These are phyloP conservation scores for Rubroshorea leprosula DNA, from an alignment of 345 rosid genomes.

Conservation along the genomic window DNA sequence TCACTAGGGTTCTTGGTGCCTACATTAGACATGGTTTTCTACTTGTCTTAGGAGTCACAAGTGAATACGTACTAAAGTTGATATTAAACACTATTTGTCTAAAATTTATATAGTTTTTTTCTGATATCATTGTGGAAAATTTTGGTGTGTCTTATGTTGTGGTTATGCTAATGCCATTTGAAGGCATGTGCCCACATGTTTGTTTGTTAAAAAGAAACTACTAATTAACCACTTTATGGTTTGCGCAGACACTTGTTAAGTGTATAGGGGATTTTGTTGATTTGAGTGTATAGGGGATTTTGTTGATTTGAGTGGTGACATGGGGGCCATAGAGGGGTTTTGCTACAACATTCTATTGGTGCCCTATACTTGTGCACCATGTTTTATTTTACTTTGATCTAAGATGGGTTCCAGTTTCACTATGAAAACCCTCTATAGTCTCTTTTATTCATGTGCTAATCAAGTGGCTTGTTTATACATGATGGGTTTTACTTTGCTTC, in stretches of 20 bases:
- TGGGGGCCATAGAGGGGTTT: constrained; percentile 99
- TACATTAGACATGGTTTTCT: background rate
- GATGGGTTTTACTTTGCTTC: constrained; percentile 14
- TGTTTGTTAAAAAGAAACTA: background rate
- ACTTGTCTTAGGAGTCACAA: background rate
- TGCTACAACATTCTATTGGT: too few species aligned
- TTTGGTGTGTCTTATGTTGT: background rate
- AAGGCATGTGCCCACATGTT: background rate
- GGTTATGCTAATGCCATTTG: background rate
- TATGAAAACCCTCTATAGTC: too few species aligned
- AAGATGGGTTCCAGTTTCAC: too few species aligned
- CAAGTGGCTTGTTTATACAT: constrained; percentile 4
- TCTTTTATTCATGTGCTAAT: background rate
- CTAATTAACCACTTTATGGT: constrained; percentile 15
- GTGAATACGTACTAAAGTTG: background rate
- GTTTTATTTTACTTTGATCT: too few species aligned
- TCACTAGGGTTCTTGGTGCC: background rate
- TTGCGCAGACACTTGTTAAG: constrained; percentile 72
- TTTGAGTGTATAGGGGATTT: constrained; percentile 98
- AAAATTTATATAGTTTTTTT: too few species aligned
- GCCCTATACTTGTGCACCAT: too few species aligned
- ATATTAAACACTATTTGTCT: background rate
- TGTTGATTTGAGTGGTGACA: constrained; percentile 89
- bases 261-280: too few species aligned
- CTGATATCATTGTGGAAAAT: background rate